Percentiles rank a stretch among this genome's conserved stretches.
These are phyloP conservation scores for Zarea fungicola DNA, from an alignment of 2,329 filamentous ascomycete species.

Conservation along the genomic window DNA sequence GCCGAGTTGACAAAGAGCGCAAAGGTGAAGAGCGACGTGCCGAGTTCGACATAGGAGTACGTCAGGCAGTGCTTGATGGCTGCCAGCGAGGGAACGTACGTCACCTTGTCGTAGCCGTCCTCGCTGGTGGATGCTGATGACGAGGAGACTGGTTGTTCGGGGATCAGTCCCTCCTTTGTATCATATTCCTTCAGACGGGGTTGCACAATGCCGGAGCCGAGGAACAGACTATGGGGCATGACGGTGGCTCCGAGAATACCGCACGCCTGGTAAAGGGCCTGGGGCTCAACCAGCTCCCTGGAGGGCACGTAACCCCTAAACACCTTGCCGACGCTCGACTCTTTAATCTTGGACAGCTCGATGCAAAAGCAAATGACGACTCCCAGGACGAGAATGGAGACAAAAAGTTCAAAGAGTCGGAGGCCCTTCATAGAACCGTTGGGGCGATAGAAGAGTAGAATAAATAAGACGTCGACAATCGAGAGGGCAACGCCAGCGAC, in stretches of 20 bases:
- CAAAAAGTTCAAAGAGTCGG: slow-evolving; percentile 60
- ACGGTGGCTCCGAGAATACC: slow-evolving; percentile 74
- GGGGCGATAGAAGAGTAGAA: slow-evolving; percentile 61
- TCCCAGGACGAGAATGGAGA: slow-evolving; percentile 58
- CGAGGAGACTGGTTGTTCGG: slow-evolving; percentile 25
- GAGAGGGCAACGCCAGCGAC: slow-evolving; percentile 65
- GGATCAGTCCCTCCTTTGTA: slow-evolving; percentile 48
- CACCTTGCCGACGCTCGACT: slow-evolving; percentile 52
- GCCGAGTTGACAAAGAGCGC: slow-evolving; percentile 80
- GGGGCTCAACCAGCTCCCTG: slow-evolving; percentile 39
- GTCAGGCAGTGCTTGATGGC: slow-evolving; percentile 72
- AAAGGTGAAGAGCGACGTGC: slow-evolving; percentile 72
- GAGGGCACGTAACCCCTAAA: slow-evolving; percentile 63
- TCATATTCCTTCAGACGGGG: slow-evolving; percentile 61
- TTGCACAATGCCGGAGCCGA: slow-evolving; percentile 66
- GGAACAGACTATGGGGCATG: slow-evolving; percentile 64
- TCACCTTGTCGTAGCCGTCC: slow-evolving; percentile 40
- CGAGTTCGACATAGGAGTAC: slow-evolving; percentile 66
- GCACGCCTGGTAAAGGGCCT: slow-evolving; percentile 59
- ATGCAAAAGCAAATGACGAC: slow-evolving; percentile 62
- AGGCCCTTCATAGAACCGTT: slow-evolving; percentile 54
- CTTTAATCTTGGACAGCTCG: slow-evolving; percentile 57
- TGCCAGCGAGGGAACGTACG: slow-evolving; percentile 64
- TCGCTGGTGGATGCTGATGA: slow-evolving; percentile 23
- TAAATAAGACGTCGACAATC: slow-evolving; percentile 62